phyloP scores from a whole-genome alignment of 371 early-diverging fungal species.

The Apophysomyces elegans region DNA sequence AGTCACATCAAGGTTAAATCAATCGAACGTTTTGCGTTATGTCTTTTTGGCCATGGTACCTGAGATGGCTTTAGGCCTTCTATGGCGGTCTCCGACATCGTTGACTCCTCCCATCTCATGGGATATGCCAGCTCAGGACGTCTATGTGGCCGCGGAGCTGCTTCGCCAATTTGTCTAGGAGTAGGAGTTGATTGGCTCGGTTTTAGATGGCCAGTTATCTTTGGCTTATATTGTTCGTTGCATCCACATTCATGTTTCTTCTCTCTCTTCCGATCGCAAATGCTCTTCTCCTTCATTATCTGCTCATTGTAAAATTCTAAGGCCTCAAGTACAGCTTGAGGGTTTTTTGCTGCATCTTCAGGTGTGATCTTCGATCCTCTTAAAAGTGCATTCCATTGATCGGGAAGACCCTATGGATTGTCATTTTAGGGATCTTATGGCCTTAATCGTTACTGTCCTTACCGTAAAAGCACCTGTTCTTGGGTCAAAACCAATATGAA shows the following conservation, averaged over 20 bases:
- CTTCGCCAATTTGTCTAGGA: constrained; percentile 3
- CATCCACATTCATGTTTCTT: not conserved
- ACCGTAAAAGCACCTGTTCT: constrained; percentile 89
- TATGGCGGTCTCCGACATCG: not conserved
- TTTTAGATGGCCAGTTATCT: not conserved
- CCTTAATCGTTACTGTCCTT: constrained; percentile 25
- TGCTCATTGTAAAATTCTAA: constrained; percentile 89
- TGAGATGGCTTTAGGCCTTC: constrained; percentile 1
- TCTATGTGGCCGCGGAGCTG: constrained; percentile 2
- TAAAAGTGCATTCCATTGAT: constrained; percentile 90
- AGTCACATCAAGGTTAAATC: no score
- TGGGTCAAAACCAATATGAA: constrained; percentile 96
- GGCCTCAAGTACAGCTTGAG: constrained; percentile 96
- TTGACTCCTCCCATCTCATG: not conserved
- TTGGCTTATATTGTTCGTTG: not conserved
- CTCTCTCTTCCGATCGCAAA: constrained; percentile 11
- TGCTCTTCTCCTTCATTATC: constrained; percentile 8
- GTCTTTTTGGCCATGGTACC: not conserved
- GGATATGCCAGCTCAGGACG: not conserved
- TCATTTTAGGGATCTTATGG: not conserved
- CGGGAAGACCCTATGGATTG: constrained; percentile 79
- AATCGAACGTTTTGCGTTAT: not conserved
- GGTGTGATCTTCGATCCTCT: constrained; percentile 91
- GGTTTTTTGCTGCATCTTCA: constrained; percentile 95
- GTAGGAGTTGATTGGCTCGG: constrained; percentile 7